Conservation (phyloP, 345 rosid species). For the Eucalyptus grandis region DNA sequence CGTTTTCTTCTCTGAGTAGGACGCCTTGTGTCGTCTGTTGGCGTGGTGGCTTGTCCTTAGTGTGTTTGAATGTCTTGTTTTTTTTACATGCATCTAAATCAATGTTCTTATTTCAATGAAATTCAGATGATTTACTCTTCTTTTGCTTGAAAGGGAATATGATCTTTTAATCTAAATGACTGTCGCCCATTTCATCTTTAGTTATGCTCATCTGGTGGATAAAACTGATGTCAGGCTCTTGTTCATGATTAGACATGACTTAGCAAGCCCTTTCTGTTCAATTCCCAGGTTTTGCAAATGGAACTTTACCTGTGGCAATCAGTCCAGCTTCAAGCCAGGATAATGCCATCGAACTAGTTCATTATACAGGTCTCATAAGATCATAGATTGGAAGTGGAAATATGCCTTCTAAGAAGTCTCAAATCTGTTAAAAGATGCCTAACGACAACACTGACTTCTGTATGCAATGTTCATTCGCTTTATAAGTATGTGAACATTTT, state of each 20-base stretch:
- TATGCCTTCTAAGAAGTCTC: background rate
- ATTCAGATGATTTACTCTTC: background rate
- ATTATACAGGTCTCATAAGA: background rate
- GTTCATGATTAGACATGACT: background rate
- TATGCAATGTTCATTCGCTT: background rate
- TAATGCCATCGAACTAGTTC: background rate
- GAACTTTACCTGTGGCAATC: background rate
- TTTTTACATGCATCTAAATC: background rate
- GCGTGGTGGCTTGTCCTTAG: background rate
- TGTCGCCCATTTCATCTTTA: background rate
- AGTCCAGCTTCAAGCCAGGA: background rate
- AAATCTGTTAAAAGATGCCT: background rate
- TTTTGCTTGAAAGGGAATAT: background rate
- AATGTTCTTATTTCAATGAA: background rate
- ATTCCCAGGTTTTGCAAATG: background rate
- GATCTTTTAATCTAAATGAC: background rate
- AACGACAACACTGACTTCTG: background rate
- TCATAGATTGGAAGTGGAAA: background rate
- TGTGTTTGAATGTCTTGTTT: background rate
- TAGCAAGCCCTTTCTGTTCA: background rate
- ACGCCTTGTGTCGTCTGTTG: background rate
- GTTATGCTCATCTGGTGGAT: background rate
- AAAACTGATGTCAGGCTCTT: background rate
- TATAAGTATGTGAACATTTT: background rate
- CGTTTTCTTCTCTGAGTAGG: slow-evolving; percentile 43